phyloP scores from a whole-genome alignment of 108 stramenopile species.

The Skeletonema tropicum region DNA sequence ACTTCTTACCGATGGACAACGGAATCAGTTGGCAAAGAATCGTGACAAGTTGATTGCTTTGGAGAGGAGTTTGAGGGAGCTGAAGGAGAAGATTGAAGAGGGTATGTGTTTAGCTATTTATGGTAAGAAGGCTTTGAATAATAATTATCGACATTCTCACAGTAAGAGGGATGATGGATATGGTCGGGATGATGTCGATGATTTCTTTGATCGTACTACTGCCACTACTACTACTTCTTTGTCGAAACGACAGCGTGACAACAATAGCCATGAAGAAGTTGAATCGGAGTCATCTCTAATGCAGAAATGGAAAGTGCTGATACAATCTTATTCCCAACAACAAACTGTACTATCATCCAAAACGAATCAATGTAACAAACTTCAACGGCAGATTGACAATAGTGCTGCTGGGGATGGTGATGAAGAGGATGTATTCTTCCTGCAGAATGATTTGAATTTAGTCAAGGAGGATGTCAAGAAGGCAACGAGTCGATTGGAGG shows the following conservation, averaged over 20 bases:
- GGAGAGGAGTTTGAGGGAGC: constrained; percentile 46
- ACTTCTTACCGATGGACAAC: constrained; percentile 75
- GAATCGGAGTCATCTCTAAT: constrained; percentile 48
- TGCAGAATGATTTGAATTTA: constrained; percentile 70
- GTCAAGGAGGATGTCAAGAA: constrained; percentile 55
- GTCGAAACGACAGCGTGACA: constrained; percentile 4
- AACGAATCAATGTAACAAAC: neutral
- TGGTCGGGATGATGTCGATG: constrained; percentile 53
- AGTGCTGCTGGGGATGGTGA: constrained; percentile 31
- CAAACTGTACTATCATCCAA: constrained; percentile 24
- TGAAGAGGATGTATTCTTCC: constrained; percentile 72
- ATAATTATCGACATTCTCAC: constrained; percentile 5
- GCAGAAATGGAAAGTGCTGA: constrained; percentile 44
- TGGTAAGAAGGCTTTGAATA: constrained; percentile 18
- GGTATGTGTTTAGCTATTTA: constrained; percentile 39
- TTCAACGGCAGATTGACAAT: constrained; percentile 28
- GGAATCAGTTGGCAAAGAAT: constrained; percentile 59
- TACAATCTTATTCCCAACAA: constrained; percentile 15
- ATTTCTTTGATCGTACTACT: constrained; percentile 71
- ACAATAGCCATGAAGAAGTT: constrained; percentile 14
- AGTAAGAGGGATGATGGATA: neutral
- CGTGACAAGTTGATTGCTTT: constrained; percentile 31
- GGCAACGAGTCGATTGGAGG: constrained; percentile 11
- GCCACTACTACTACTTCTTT: neutral
- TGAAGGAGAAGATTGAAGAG: constrained; percentile 53